Conservation (phyloP, 2,329 filamentous ascomycete genomes). For the Xylariaceae sp. region DNA sequence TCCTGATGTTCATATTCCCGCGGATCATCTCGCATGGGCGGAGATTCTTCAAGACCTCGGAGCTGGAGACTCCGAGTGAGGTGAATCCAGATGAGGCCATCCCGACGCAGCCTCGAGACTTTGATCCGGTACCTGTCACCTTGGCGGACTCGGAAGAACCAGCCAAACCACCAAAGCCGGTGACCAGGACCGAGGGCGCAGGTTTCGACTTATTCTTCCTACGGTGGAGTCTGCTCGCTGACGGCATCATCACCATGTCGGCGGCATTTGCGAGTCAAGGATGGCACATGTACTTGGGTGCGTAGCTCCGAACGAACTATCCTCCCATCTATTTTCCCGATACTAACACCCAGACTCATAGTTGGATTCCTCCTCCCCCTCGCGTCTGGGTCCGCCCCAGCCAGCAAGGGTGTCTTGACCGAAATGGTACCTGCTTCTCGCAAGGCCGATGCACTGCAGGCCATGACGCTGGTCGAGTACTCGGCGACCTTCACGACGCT, state of each 20-base stretch:
- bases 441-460: constrained; percentile 19
- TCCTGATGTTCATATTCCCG: constrained; percentile 24
- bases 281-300: constrained; percentile 23
- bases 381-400: constrained; percentile 20
- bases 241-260: constrained; percentile 17
- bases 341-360: not conserved
- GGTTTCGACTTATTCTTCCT: constrained; percentile 22
- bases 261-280: constrained; percentile 17
- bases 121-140: constrained; percentile 9
- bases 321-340: too few relatives aligned
- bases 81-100: constrained; percentile 10
- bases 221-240: constrained; percentile 18
- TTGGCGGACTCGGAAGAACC: constrained; percentile 16
- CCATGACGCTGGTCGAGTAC: constrained; percentile 20
- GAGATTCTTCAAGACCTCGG: constrained; percentile 9
- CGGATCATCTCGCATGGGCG: constrained; percentile 19
- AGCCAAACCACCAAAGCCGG: constrained; percentile 10
- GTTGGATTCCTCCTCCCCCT: constrained; percentile 21
- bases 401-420: constrained; percentile 20
- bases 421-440: constrained; percentile 20
- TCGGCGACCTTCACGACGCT: constrained; percentile 16
- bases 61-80: not conserved
- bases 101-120: constrained; percentile 15
- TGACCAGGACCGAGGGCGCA: constrained; percentile 13
- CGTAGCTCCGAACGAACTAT: constrained; percentile 1